Evolutionary conservation across 129 eudicot genomes (phyloP).

Genomic region (Saposhnikovia divaricata): DNA sequence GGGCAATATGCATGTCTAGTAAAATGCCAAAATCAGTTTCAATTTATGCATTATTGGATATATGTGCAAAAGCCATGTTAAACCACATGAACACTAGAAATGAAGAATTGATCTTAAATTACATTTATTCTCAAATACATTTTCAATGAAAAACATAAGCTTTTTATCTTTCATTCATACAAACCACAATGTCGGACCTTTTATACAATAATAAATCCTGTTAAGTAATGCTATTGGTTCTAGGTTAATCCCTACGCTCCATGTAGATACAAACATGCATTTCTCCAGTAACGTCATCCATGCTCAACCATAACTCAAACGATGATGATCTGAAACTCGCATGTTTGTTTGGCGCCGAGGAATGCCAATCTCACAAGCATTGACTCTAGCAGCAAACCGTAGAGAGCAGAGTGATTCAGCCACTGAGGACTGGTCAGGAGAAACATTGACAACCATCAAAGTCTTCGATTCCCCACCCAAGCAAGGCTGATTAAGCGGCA

Average conservation of each 20-base stretch:
- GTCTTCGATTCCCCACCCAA: constrained; percentile 97
- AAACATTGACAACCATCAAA: constrained; percentile 77
- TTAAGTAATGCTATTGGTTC: constrained; percentile 24
- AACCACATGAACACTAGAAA: constrained; percentile 6
- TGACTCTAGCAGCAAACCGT: constrained; percentile 87
- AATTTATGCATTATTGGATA: background rate
- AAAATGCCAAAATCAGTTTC: background rate
- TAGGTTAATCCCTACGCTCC: constrained; percentile 27
- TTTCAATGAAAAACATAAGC: background rate
- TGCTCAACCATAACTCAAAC: constrained; percentile 63
- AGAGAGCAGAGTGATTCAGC: constrained; percentile 88
- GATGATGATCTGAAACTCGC: constrained; percentile 56
- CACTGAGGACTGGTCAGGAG: constrained; percentile 69
- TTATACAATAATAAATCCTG: constrained; percentile 44
- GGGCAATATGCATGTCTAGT: background rate
- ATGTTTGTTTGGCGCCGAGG: constrained; percentile 79
- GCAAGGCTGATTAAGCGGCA: constrained; percentile 60
- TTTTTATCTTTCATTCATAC: constrained; percentile 11
- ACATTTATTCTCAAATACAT: constrained; percentile 23
- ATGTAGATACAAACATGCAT: constrained; percentile 12
- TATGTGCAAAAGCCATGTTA: background rate
- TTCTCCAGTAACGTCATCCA: background rate
- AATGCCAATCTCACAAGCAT: constrained; percentile 91
- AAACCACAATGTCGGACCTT: constrained; percentile 22
- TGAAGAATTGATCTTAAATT: background rate